Percentiles rank a stretch among this genome's conserved stretches.
Conservation (phyloP, 2,329 filamentous ascomycete genomes). For the Fusarium sp. region DNA sequence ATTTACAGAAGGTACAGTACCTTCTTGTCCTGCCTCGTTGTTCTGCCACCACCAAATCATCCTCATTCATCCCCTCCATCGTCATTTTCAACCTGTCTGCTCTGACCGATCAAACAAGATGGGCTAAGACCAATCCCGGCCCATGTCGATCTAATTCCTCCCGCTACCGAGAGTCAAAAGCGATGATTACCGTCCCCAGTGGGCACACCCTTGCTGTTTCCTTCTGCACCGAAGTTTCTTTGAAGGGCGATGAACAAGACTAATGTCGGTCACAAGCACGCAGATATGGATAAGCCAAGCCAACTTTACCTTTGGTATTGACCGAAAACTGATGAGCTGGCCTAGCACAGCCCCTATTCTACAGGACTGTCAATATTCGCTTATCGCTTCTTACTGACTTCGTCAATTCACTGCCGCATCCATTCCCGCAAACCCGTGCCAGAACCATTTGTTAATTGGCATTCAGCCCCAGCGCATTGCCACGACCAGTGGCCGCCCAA, state of each 20-base stretch:
- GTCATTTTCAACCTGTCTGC: slow-evolving; percentile 14
- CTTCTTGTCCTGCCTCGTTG: slow-evolving; percentile 20
- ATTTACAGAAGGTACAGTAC: background rate
- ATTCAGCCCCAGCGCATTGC: slow-evolving; percentile 43
- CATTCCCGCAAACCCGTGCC: slow-evolving; percentile 36
- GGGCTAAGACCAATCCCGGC: slow-evolving; percentile 8
- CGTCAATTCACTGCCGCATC: slow-evolving; percentile 34
- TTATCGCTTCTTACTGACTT: slow-evolving; percentile 20
- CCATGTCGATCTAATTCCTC: slow-evolving; percentile 28
- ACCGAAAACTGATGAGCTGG: slow-evolving; percentile 36
- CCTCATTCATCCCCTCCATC: background rate
- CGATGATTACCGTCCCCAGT: background rate
- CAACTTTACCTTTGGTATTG: slow-evolving; percentile 32
- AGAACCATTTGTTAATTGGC: slow-evolving; percentile 25
- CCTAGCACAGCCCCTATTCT: slow-evolving; percentile 33
- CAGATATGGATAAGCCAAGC: slow-evolving; percentile 14
- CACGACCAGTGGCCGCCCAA: slow-evolving; percentile 25
- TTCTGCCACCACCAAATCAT: slow-evolving; percentile 6
- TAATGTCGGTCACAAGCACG: slow-evolving; percentile 19
- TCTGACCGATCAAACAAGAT: slow-evolving; percentile 18
- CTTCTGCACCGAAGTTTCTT: slow-evolving; percentile 3
- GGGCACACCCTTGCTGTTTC: background rate
- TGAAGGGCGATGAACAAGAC: background rate
- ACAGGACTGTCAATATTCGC: slow-evolving; percentile 8
- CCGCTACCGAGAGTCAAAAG: slow-evolving; percentile 32